Evolutionary conservation across 352 stramenopile species (phyloP).

Genomic region (Phytophthora melonis): DNA sequence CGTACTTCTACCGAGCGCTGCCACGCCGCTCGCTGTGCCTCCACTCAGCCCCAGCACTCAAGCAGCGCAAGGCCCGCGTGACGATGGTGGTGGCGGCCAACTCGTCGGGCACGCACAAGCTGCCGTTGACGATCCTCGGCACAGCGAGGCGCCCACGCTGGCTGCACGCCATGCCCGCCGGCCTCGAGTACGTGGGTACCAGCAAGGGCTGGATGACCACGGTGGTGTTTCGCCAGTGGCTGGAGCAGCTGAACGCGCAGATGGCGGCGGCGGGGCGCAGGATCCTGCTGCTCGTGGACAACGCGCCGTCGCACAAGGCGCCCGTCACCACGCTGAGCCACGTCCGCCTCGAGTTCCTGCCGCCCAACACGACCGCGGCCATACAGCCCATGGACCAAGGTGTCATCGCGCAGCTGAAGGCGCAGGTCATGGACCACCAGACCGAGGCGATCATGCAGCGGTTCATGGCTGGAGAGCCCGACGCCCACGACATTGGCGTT

Average conservation of each 20-base stretch:
- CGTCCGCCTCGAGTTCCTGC: not conserved
- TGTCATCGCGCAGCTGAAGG: not conserved
- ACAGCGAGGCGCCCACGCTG: constrained; percentile 1
- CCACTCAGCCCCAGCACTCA: too few relatives aligned
- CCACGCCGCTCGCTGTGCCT: too few relatives aligned
- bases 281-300: not conserved
- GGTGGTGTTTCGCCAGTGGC: not conserved
- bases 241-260: not conserved
- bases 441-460: not conserved
- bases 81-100: constrained; percentile 1
- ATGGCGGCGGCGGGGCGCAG: not conserved
- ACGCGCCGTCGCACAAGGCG: not conserved
- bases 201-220: constrained; percentile 18
- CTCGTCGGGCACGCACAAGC: constrained; percentile 5
- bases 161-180: not conserved
- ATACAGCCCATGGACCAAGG: constrained; percentile 9
- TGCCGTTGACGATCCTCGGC: not conserved
- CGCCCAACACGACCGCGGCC: constrained; percentile 5
- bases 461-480: not conserved
- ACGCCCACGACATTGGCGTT: not conserved
- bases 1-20: too few relatives aligned
- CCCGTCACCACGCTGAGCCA: not conserved
- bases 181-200: constrained; percentile 4
- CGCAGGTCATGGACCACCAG: not conserved
- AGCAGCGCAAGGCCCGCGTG: constrained; percentile 2